Percentiles rank a stretch among this genome's conserved stretches.
Conservation (phyloP, 73 alveolate species). For the Tetrahymena thermophila region DNA sequence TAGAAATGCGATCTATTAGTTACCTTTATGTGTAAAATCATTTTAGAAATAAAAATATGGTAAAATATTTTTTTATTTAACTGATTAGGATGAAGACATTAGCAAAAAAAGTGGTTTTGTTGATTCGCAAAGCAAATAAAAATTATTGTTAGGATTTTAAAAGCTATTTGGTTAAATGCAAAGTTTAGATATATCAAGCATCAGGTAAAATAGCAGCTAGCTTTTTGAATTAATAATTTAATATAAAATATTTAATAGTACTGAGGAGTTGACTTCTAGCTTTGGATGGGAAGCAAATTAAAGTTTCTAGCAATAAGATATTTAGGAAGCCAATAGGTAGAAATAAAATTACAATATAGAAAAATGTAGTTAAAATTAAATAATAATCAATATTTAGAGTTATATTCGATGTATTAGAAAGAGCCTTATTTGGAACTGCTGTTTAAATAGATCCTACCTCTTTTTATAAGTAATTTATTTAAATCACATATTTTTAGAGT, state of each 20-base stretch:
- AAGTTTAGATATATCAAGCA: conserved; percentile 51
- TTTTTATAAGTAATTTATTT: neutral
- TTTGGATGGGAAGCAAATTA: conserved; percentile 87
- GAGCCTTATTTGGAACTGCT: conserved; percentile 26
- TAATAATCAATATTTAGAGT: conserved; percentile 4
- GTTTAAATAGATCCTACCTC: neutral
- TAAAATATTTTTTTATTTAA: neutral
- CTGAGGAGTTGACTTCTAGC: conserved; percentile 84
- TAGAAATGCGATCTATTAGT: conserved; percentile 67
- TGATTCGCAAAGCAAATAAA: conserved; percentile 64
- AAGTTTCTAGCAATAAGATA: conserved; percentile 50
- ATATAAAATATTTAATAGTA: conserved; percentile 38
- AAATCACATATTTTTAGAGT: neutral
- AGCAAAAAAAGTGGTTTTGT: conserved; percentile 49
- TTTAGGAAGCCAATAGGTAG: conserved; percentile 50
- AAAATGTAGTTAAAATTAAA: neutral
- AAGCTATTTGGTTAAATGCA: conserved; percentile 79
- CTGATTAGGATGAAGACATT: conserved; percentile 17
- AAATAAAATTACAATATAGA: neutral
- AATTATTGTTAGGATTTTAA: conserved; percentile 75
- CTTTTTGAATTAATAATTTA: neutral
- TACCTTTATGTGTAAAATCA: conserved; percentile 79
- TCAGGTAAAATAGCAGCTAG: neutral
- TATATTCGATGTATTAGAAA: conserved; percentile 18
- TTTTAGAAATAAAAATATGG: neutral